Conservation (phyloP, 768 basidiomycete genomes). For the Crassisporium funariophilum region DNA sequence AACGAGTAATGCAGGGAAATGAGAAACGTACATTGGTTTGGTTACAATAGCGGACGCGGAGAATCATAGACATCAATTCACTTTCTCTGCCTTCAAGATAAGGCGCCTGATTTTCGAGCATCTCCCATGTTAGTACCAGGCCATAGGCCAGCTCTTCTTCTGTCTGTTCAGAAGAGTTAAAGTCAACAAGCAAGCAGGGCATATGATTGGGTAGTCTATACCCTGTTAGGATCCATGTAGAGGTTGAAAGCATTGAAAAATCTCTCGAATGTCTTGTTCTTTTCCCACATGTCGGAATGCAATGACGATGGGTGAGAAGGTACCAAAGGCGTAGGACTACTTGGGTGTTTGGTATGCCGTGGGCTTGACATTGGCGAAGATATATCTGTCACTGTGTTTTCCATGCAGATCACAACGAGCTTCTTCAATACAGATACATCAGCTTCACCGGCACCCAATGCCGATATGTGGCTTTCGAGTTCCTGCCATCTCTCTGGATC, state of each 20-base stretch:
- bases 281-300: conserved; percentile 69
- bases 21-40: conserved; percentile 59
- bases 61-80: conserved; percentile 70
- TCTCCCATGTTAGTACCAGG: conserved; percentile 81
- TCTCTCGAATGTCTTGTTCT: conserved; percentile 67
- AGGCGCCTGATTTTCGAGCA: conserved; percentile 71
- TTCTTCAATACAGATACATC: conserved; percentile 62
- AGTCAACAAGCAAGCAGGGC: conserved; percentile 1
- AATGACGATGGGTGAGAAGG: conserved; percentile 43
- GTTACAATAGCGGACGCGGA: conserved; percentile 74
- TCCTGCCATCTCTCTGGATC: conserved; percentile 47
- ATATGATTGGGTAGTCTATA: too few species aligned
- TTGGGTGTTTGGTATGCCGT: conserved; percentile 44
- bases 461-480: conserved; percentile 52
- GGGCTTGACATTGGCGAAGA: conserved; percentile 58
- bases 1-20: not conserved
- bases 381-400: conserved; percentile 52
- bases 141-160: conserved; percentile 74
- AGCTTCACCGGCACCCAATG: conserved; percentile 54
- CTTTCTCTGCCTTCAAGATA: conserved; percentile 81
- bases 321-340: conserved; percentile 60
- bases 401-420: conserved; percentile 62
- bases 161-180: conserved; percentile 41
- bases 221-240: conserved; percentile 65
- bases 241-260: conserved; percentile 66